A percentile compares a stretch with the other conserved stretches of the same genome.
These are phyloP conservation scores for Eucalyptus regnans DNA, from an alignment of 345 rosid genomes.

Conservation along the genomic window DNA sequence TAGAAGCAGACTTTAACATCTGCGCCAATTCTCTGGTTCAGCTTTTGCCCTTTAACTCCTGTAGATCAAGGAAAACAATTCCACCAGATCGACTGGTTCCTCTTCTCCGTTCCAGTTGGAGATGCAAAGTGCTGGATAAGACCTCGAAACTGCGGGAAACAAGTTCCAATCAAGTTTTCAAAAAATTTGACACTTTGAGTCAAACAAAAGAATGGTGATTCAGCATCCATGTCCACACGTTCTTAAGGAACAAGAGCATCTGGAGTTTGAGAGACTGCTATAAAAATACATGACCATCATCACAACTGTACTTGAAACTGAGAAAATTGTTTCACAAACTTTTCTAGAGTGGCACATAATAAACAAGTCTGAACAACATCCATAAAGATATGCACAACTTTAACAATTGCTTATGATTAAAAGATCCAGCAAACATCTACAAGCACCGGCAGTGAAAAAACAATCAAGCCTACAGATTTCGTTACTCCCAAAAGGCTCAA, in stretches of 20 bases:
- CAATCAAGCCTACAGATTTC: too few species aligned
- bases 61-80: neutral
- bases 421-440: too few species aligned
- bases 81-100: neutral
- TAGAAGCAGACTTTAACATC: constrained; percentile 49
- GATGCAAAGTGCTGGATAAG: neutral
- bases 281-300: too few species aligned
- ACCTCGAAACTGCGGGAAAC: neutral
- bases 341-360: too few species aligned
- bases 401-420: too few species aligned
- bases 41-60: constrained; percentile 11
- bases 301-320: too few species aligned
- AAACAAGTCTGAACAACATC: too few species aligned
- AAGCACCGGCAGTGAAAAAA: too few species aligned
- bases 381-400: too few species aligned
- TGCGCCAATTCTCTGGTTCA: constrained; percentile 12
- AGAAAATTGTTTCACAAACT: too few species aligned
- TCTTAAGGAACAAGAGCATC: neutral
- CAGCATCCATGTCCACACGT: neutral
- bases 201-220: neutral
- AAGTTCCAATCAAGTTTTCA: neutral
- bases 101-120: neutral
- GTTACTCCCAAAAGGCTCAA: neutral
- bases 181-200: neutral
- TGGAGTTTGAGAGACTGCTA: neutral